A percentile compares a stretch with the other conserved stretches of the same genome.
phyloP scores from a whole-genome alignment of 1,284 basidiomycete species.

The Amylostereum areolatum region DNA sequence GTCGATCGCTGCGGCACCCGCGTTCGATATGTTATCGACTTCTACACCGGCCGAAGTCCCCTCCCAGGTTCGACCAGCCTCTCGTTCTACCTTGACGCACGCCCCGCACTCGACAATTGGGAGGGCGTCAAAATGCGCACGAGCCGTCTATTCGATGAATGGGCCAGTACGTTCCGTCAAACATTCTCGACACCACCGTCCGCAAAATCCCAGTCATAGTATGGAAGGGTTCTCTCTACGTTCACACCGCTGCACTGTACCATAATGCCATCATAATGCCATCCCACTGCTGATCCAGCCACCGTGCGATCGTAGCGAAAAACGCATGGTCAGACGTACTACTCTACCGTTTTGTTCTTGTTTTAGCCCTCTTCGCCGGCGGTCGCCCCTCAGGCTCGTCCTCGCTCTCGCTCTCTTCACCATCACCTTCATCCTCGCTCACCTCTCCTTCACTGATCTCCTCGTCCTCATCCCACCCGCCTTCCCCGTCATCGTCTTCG shows the following conservation, averaged over 20 bases:
- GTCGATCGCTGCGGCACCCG: conserved; percentile 88
- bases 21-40: conserved; percentile 96
- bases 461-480: conserved; percentile 56
- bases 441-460: conserved; percentile 59
- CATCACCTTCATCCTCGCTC: conserved; percentile 43
- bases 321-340: conserved; percentile 10
- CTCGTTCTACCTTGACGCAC: conserved; percentile 91
- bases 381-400: conserved; percentile 42
- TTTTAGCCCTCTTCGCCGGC: conserved; percentile 31
- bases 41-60: conserved; percentile 83
- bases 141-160: conserved; percentile 41
- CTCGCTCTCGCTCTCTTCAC: conserved; percentile 32
- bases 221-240: no score
- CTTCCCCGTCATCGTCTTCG: conserved; percentile 39
- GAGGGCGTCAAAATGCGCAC: conserved; percentile 81
- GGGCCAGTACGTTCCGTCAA: conserved; percentile 26
- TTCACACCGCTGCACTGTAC: no score
- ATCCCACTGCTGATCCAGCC: neutral
- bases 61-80: conserved; percentile 35
- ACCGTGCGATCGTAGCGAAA: conserved; percentile 1
- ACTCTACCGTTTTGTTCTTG: conserved; percentile 31
- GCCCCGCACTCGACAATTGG: conserved; percentile 90
- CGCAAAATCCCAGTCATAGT: no score
- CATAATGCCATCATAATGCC: neutral
- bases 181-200: conserved; percentile 15